Percentiles rank a stretch among this genome's conserved stretches.
These are phyloP conservation scores for Priceomyces melissophilus DNA, from an alignment of 805 yeast genomes.

Conservation along the genomic window DNA sequence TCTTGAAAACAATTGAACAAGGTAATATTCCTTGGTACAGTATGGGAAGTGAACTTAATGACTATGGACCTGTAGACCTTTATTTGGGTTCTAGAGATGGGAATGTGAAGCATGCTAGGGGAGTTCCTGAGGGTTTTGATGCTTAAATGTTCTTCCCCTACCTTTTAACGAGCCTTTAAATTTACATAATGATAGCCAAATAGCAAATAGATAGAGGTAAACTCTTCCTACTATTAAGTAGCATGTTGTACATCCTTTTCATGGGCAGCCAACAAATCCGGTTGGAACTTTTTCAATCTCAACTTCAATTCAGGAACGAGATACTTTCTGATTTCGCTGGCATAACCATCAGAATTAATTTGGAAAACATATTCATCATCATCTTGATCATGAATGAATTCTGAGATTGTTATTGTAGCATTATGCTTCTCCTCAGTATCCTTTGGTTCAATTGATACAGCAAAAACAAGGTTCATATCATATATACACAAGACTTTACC, in stretches of 20 bases:
- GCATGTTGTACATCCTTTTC: constrained; percentile 61
- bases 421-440: constrained; percentile 32
- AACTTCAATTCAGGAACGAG: constrained; percentile 51
- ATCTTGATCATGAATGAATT: constrained; percentile 74
- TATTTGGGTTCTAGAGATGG: constrained; percentile 49
- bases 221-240: constrained; percentile 15
- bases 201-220: too few relatives aligned
- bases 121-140: constrained; percentile 84
- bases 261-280: constrained; percentile 58
- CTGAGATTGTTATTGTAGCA: constrained; percentile 54
- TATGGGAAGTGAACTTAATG: constrained; percentile 48
- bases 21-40: constrained; percentile 54
- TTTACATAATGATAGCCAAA: too few relatives aligned
- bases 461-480: constrained; percentile 56
- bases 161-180: too few relatives aligned
- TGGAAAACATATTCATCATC: constrained; percentile 60
- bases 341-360: constrained; percentile 34
- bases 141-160: constrained; percentile 7
- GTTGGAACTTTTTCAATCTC: constrained; percentile 57
- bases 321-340: constrained; percentile 42
- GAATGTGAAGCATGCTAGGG: constrained; percentile 66
- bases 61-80: constrained; percentile 45
- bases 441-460: constrained; percentile 36
- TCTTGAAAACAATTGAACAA: constrained; percentile 47
- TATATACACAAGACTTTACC: constrained; percentile 76